phyloP scores from a whole-genome alignment of 2,329 filamentous ascomycete species.

The Aspergillus sp. region DNA sequence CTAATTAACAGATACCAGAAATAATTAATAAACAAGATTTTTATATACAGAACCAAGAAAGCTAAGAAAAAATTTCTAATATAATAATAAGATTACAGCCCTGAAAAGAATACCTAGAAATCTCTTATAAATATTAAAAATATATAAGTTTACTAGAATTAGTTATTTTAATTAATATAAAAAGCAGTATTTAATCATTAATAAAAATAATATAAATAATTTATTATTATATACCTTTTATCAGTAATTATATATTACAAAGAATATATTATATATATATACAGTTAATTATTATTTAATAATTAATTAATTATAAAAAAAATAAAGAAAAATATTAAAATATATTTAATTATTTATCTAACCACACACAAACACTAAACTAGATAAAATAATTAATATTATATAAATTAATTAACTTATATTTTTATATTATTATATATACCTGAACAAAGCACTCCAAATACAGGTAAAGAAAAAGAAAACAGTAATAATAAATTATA shows the following conservation, averaged over 20 bases:
- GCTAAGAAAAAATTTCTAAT: too few species aligned
- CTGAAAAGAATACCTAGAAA: neutral
- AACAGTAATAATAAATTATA: too few species aligned
- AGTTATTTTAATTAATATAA: neutral
- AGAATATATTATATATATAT: neutral
- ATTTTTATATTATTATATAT: too few species aligned
- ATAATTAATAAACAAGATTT: neutral
- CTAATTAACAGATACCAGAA: neutral
- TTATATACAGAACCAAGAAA: neutral
- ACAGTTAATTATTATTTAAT: neutral
- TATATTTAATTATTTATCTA: too few species aligned
- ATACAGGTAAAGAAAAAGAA: too few species aligned
- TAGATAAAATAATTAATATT: too few species aligned
- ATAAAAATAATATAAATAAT: neutral
- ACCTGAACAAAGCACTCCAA: too few species aligned
- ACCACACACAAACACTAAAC: too few species aligned
- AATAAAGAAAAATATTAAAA: too few species aligned
- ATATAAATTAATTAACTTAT: too few species aligned
- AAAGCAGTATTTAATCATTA: neutral
- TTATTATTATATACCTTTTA: neutral
- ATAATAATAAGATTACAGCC: neutral
- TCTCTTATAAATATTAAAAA: neutral
- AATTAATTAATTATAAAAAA: too few species aligned
- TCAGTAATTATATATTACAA: rapidly evolving
- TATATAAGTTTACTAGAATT: neutral